These are phyloP conservation scores for Roridomyces roridus DNA, from an alignment of 768 basidiomycete species.

Conservation along the genomic window DNA sequence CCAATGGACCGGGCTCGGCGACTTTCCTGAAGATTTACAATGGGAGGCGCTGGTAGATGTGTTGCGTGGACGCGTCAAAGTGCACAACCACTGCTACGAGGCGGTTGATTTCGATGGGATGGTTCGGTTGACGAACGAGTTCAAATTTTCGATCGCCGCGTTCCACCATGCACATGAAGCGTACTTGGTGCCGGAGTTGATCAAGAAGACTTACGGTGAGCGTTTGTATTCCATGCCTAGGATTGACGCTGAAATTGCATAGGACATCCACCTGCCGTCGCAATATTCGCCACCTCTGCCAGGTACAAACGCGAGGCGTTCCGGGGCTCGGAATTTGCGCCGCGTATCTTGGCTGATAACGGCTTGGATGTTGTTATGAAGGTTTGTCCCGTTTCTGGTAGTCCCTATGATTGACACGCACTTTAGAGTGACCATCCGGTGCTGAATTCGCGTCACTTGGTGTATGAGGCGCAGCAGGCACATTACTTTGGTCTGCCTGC, in stretches of 20 bases:
- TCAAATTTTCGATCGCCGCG: conserved; percentile 76
- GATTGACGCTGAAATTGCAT: conserved; percentile 23
- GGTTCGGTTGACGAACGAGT: conserved; percentile 80
- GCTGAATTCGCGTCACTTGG: conserved; percentile 65
- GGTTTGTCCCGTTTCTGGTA: conserved; percentile 39
- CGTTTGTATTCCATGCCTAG: background rate
- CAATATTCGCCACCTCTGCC: conserved; percentile 72
- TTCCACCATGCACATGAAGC: conserved; percentile 83
- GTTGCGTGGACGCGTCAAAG: conserved; percentile 77
- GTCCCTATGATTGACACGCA: background rate
- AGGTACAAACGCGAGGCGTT: conserved; percentile 61
- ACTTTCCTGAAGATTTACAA: conserved; percentile 72
- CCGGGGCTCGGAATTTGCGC: conserved; percentile 79
- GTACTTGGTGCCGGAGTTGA: conserved; percentile 75
- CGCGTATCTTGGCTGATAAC: conserved; percentile 74
- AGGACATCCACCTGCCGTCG: conserved; percentile 68
- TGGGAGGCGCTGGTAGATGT: conserved; percentile 78
- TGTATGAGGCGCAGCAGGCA: conserved; percentile 75
- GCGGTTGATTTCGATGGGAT: conserved; percentile 69
- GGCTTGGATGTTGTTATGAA: conserved; percentile 82
- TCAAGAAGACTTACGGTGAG: conserved; percentile 72
- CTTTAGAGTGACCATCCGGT: conserved; percentile 60
- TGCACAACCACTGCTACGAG: conserved; percentile 51
- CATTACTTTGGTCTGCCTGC: conserved; percentile 68
- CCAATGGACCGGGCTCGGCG: conserved; percentile 48